A percentile compares a stretch with the other conserved stretches of the same genome.
Evolutionary conservation across 495 filamentous ascomycete species (phyloP).

Genomic region (Talaromyces borbonicus): DNA sequence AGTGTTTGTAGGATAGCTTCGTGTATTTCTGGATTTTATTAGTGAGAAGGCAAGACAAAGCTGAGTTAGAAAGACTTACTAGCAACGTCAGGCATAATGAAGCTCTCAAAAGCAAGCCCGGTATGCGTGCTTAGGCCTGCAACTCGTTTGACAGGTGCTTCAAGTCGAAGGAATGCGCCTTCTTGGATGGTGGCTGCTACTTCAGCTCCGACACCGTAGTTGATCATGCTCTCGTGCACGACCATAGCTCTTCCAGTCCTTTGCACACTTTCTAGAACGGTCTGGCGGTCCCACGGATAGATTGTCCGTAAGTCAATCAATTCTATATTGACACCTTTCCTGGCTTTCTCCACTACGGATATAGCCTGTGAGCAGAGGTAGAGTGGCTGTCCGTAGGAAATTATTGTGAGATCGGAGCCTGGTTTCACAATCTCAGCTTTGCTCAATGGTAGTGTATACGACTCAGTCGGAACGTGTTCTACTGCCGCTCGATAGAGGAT

Average conservation of each 20-base stretch:
- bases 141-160: conserved; percentile 86
- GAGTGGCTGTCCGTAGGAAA: conserved; percentile 87
- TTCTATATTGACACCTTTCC: conserved; percentile 67
- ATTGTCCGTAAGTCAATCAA: conserved; percentile 87
- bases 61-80: conserved; percentile 48
- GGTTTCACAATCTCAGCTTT: conserved; percentile 83
- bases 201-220: conserved; percentile 88
- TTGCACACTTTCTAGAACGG: conserved; percentile 69
- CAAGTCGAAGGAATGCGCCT: conserved; percentile 72
- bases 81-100: conserved; percentile 83
- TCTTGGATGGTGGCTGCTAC: conserved; percentile 89
- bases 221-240: conserved; percentile 94
- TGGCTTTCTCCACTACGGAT: conserved; percentile 65
- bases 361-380: conserved; percentile 82
- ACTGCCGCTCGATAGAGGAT: conserved; percentile 89
- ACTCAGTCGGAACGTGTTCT: conserved; percentile 79
- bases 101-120: conserved; percentile 72
- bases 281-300: conserved; percentile 90
- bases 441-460: conserved; percentile 76
- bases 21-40: conserved; percentile 42
- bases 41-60: background rate
- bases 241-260: conserved; percentile 89
- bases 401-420: conserved; percentile 73
- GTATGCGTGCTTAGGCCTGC: conserved; percentile 89
- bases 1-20: conserved; percentile 52